Percentiles rank a stretch among this genome's conserved stretches.
phyloP scores from a whole-genome alignment of 768 basidiomycete genomes.

The Suillus sp. region DNA sequence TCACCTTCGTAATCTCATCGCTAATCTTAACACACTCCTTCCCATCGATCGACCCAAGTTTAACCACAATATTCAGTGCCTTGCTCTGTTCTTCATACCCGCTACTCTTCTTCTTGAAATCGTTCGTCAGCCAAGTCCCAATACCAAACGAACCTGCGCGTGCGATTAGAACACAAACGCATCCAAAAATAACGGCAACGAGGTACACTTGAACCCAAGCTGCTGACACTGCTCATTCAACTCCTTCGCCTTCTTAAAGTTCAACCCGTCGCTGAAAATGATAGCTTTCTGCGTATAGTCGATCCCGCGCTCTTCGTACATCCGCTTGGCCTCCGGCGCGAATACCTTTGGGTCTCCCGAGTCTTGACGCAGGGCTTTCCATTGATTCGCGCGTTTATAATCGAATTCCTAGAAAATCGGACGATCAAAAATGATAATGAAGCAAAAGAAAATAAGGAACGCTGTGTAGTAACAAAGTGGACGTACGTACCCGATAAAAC shows the following conservation, averaged over 20 bases:
- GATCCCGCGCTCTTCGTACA: slow-evolving; percentile 72
- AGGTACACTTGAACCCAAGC: slow-evolving; percentile 65
- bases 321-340: slow-evolving; percentile 67
- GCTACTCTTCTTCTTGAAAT: slow-evolving; percentile 59
- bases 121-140: slow-evolving; percentile 91
- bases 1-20: slow-evolving; percentile 84
- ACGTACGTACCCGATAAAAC: slow-evolving; percentile 69
- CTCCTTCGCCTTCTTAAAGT: slow-evolving; percentile 66
- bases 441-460: neutral
- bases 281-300: slow-evolving; percentile 66
- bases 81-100: slow-evolving; percentile 63
- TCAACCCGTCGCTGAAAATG: slow-evolving; percentile 84
- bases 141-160: slow-evolving; percentile 84
- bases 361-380: slow-evolving; percentile 90
- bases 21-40: slow-evolving; percentile 90
- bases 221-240: slow-evolving; percentile 73
- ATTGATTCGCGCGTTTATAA: slow-evolving; percentile 59
- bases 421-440: neutral
- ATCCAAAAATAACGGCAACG: neutral
- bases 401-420: slow-evolving; percentile 44
- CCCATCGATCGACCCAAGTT: slow-evolving; percentile 73
- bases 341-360: slow-evolving; percentile 90
- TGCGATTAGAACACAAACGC: neutral
- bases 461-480: slow-evolving; percentile 10
- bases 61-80: slow-evolving; percentile 94